These are phyloP conservation scores for Lichtheimia hyalospora DNA, from an alignment of 371 early-diverging fungal genomes.

Conservation along the genomic window DNA sequence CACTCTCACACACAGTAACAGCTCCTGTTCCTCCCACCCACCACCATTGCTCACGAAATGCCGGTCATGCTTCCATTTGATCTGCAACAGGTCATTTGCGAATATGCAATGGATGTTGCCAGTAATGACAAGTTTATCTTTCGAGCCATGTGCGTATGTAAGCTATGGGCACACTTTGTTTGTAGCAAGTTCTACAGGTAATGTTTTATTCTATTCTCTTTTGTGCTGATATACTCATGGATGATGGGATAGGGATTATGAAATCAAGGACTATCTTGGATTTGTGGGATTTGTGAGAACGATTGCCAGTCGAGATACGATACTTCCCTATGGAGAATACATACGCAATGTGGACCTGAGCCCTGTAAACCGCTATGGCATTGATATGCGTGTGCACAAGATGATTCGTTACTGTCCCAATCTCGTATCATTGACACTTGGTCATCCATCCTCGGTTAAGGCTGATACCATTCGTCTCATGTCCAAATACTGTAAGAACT, in stretches of 20 bases:
- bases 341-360: slow-evolving; percentile 14
- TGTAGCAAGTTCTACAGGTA: slow-evolving; percentile 18
- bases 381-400: slow-evolving; percentile 13
- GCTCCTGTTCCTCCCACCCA: background rate
- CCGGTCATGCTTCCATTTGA: slow-evolving; percentile 5
- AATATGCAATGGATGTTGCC: slow-evolving; percentile 5
- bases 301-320: background rate
- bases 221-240: too few species aligned
- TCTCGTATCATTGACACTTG: slow-evolving; percentile 14
- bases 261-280: slow-evolving; percentile 11
- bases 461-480: slow-evolving; percentile 8
- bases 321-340: slow-evolving; percentile 15
- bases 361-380: slow-evolving; percentile 20
- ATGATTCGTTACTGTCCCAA: slow-evolving; percentile 15
- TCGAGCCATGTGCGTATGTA: slow-evolving; percentile 12
- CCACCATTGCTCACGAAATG: background rate
- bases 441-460: slow-evolving; percentile 18
- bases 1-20: background rate
- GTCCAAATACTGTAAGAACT: slow-evolving; percentile 8
- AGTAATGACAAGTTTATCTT: slow-evolving; percentile 12
- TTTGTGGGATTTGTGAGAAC: slow-evolving; percentile 22
- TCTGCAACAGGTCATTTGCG: slow-evolving; percentile 18
- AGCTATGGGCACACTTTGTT: slow-evolving; percentile 19
- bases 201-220: background rate
- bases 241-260: slow-evolving; percentile 11